Evolutionary conservation across 495 filamentous ascomycete species (phyloP), one percentile per base, ranked within the genome.

Genomic region (Usnea hakonensis): DNA sequence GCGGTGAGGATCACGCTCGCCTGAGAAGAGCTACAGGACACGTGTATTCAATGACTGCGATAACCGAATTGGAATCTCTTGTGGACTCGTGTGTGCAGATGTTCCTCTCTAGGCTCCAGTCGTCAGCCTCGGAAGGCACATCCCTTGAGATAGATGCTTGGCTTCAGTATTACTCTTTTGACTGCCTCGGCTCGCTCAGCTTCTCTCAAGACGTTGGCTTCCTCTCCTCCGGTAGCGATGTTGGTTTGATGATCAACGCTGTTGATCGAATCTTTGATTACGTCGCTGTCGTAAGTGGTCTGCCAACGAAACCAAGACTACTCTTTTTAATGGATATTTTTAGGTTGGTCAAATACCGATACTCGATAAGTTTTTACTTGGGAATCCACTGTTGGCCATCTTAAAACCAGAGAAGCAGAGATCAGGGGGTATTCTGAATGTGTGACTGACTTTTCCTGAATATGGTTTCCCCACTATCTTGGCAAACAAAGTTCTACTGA

Each of bases 111-210:
- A 83, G 85, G 71, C 89, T 86, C 89, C 84, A 64, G 81, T 77
- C 33, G 70, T 75, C 19, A 8, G 37, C 55, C 74, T 76, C 6
- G 73, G 75, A 8, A 68, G 73, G 30, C 69, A 71, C 21, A 52
- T 64, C 55, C 28, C 89, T 87, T 66, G 80, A 90, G 65, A 86
- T 94, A 62, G 81, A 81, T 0, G 73, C 80, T 53, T 93, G 90
- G 90, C 73, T 90, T 26, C 89, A 92, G 68, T 91, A 84, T 68
- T 91, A 86, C 67, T 87, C 87, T 8, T 91, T 90, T 66, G 90
- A 93, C 67, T 86, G 90, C 38, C 71, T 88, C 74, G 72, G 86
- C 74, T 78, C 72, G 69, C 78, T 88, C n/a, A 85, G 83, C 1
- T 88, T 85, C 63, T 80, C 79, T 55, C 75, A 83, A 28, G 77